phyloP scores from a whole-genome alignment of 192 early-diverging fungal genomes.

The Coemansia sp. region DNA sequence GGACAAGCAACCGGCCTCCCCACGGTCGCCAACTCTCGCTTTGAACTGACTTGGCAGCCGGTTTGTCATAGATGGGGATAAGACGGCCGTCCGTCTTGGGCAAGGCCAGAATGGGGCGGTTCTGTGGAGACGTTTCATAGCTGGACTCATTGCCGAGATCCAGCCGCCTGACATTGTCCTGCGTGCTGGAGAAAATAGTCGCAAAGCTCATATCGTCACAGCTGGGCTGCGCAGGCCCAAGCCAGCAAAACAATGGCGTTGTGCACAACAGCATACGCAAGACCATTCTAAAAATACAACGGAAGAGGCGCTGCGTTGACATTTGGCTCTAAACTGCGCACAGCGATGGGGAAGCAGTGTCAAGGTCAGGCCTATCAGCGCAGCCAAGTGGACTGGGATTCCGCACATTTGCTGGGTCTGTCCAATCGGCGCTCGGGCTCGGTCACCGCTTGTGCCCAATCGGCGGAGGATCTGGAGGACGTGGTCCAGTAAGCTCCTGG shows the following conservation, averaged over 20 bases:
- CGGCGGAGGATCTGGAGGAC: background rate
- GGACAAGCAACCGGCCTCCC: background rate
- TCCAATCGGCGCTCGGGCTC: background rate
- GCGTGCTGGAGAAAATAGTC: conserved; percentile 3
- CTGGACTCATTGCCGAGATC: conserved; percentile 1
- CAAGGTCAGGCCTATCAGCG: background rate
- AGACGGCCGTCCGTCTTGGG: background rate
- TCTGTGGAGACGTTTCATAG: background rate
- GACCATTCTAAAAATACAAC: conserved; percentile 8
- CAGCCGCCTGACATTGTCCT: background rate
- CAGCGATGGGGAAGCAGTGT: background rate
- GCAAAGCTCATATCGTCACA: background rate
- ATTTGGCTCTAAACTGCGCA: background rate
- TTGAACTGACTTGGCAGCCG: background rate
- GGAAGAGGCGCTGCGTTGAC: background rate
- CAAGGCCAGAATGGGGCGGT: background rate
- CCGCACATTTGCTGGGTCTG: background rate
- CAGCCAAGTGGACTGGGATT: background rate
- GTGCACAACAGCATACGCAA: conserved; percentile 1
- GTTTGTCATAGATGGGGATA: background rate
- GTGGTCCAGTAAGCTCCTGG: background rate
- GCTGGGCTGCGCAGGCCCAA: background rate
- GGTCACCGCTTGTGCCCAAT: background rate
- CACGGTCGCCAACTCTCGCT: background rate
- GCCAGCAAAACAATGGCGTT: conserved; percentile 2